Percentiles rank a stretch among this genome's conserved stretches.
phyloP scores from a whole-genome alignment of 805 yeast species.

The Kodamaea jinghongensis region DNA sequence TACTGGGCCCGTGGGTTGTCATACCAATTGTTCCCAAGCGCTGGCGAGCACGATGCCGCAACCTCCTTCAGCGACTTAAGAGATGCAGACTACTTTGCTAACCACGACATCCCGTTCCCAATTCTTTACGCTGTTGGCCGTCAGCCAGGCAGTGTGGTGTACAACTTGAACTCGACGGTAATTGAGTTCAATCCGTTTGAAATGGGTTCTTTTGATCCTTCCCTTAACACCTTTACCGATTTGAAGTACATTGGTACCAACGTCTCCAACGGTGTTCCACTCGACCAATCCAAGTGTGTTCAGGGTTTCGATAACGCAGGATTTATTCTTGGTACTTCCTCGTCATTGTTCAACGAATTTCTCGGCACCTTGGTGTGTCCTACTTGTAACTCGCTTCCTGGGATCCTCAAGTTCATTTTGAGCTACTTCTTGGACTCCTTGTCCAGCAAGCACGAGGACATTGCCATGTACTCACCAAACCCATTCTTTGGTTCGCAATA shows the following conservation, averaged over 20 bases:
- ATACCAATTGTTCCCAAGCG: conserved; percentile 52
- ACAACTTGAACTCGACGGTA: conserved; percentile 36
- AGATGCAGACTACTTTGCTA: conserved; percentile 22
- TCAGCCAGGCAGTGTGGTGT: conserved; percentile 27
- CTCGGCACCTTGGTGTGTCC: conserved; percentile 35
- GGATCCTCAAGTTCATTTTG: conserved; percentile 24
- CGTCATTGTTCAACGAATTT: conserved; percentile 38
- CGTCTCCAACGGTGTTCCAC: conserved; percentile 30
- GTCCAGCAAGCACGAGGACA: conserved; percentile 26
- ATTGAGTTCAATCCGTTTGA: conserved; percentile 43
- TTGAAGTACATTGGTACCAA: conserved; percentile 35
- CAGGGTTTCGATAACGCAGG: conserved; percentile 41
- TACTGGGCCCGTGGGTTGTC: conserved; percentile 78
- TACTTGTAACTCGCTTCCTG: conserved; percentile 23
- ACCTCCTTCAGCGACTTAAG: conserved; percentile 36
- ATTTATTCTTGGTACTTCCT: conserved; percentile 38
- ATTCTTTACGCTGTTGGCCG: conserved; percentile 36
- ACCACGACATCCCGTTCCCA: conserved; percentile 43
- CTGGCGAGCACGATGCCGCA: conserved; percentile 21
- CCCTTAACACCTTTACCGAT: conserved; percentile 38
- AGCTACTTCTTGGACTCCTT: conserved; percentile 24
- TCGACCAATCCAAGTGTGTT: conserved; percentile 22
- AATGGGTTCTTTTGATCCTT: conserved; percentile 41
- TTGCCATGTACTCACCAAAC: conserved; percentile 36
- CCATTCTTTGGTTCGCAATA: conserved; percentile 33